Evolutionary conservation across 2,329 filamentous ascomycete species (phyloP).

Genomic region (Tolypocladium album): DNA sequence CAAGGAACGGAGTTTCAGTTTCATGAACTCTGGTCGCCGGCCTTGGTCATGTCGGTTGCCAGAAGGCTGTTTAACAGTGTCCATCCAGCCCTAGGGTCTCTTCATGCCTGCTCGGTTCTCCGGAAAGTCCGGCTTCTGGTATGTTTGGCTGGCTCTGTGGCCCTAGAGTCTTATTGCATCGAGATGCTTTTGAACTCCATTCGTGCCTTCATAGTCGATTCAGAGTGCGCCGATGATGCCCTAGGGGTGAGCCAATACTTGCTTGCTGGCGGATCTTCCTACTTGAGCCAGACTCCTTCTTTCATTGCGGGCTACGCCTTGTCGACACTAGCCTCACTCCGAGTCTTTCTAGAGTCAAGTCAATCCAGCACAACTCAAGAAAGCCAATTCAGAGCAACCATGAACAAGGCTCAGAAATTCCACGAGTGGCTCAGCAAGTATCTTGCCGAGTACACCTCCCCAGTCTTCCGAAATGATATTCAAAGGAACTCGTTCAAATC

Average conservation of each 20-base stretch:
- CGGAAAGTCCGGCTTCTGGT: slow-evolving; percentile 78
- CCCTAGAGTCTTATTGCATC: slow-evolving; percentile 69
- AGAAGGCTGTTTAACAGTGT: slow-evolving; percentile 73
- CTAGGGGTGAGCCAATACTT: slow-evolving; percentile 82
- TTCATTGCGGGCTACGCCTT: slow-evolving; percentile 76
- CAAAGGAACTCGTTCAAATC: slow-evolving; percentile 49
- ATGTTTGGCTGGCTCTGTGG: slow-evolving; percentile 61
- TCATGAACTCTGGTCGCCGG: slow-evolving; percentile 61
- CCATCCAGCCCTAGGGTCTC: slow-evolving; percentile 70
- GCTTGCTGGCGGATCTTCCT: slow-evolving; percentile 52
- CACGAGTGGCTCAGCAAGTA: slow-evolving; percentile 68
- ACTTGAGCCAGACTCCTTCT: slow-evolving; percentile 55
- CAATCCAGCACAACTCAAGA: slow-evolving; percentile 78
- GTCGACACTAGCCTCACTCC: slow-evolving; percentile 68
- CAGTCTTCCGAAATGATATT: slow-evolving; percentile 34
- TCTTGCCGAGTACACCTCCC: slow-evolving; percentile 50
- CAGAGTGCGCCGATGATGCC: slow-evolving; percentile 83
- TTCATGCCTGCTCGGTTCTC: slow-evolving; percentile 78
- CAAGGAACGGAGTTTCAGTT: slow-evolving; percentile 57
- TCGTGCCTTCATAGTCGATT: slow-evolving; percentile 66
- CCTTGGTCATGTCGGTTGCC: slow-evolving; percentile 62
- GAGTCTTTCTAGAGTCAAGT: slow-evolving; percentile 61
- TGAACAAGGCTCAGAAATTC: slow-evolving; percentile 65
- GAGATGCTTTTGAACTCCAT: slow-evolving; percentile 84
- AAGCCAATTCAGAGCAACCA: slow-evolving; percentile 66